Evolutionary conservation across 208 protist genomes (phyloP), one percentile per base, ranked within the genome.

Genomic region (Crithidia acanthocephali): DNA sequence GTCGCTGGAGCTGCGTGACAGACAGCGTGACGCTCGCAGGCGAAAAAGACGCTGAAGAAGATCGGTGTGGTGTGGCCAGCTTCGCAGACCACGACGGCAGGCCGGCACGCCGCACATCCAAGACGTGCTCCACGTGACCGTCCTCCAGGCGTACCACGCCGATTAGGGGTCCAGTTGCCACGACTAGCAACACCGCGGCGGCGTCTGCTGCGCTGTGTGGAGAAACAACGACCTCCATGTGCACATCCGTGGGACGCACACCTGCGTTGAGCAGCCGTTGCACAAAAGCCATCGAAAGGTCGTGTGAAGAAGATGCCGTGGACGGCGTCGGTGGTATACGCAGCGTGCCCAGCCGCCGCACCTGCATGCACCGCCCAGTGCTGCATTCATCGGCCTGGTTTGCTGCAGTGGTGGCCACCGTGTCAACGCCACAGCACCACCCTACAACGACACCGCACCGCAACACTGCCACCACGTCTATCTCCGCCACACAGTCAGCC

Each of bases 381-480:
- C 44, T 5, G 15, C 37, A 1, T 3, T 37, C 25, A 3, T 28
- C 22, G 37, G 22, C 27, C 3, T 2, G 22, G 37, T 50, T 22
- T 28, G 18, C 7, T 40, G 37, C 6, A 28, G 59, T 3, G n/a
- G n/a, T n/a, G n/a, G n/a, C n/a, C n/a, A n/a, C n/a, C n/a, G n/a
- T n/a, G n/a, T n/a, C n/a, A n/a, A n/a, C n/a, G 11, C 16, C 59
- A 56, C 53, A 50, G 20, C 66, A 13, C 72, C 64, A 78, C 8
- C 72, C 72, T 22, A 78, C 44, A 16, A 78, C 35, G 50, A 60
- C 57, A 23, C 72, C 72, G 16, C 64, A 60, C 6, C 72, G 72
- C 40, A 78, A 47, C 15, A 78, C 23, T n/a, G 52, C 72, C 23
- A 78, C 65, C 27, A 53, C 72, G 27, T 72, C 65, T 40, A 77